These are phyloP conservation scores for Discostella stelligeroides DNA, from an alignment of 108 stramenopile species.

Conservation along the genomic window DNA sequence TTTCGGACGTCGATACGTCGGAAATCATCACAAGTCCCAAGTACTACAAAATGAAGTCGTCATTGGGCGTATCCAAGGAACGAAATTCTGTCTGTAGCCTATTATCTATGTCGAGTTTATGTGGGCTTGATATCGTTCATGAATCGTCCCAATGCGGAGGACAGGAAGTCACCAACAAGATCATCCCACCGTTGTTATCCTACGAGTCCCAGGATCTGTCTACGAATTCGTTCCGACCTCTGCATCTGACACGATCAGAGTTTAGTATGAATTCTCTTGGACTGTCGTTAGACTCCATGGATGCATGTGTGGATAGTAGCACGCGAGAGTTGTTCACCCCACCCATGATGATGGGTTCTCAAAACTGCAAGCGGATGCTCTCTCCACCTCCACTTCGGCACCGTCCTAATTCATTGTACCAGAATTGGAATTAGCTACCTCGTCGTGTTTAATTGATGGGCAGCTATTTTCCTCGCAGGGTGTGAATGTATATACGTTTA, in stretches of 20 bases:
- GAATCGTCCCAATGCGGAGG: neutral
- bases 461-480: neutral
- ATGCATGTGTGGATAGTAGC: neutral
- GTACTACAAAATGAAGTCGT: neutral
- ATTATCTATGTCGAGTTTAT: constrained; percentile 31
- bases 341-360: neutral
- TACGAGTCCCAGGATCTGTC: constrained; percentile 15
- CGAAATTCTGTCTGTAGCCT: constrained; percentile 6
- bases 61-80: neutral
- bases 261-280: constrained; percentile 36
- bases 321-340: constrained; percentile 35
- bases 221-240: neutral
- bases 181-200: constrained; percentile 8
- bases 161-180: neutral
- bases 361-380: constrained; percentile 10
- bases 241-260: constrained; percentile 24
- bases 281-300: constrained; percentile 28
- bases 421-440: neutral
- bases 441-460: neutral
- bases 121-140: constrained; percentile 32
- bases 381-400: constrained; percentile 31
- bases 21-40: constrained; percentile 7
- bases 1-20: constrained; percentile 17
- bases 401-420: neutral
- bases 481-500: too few relatives aligned